Conservation (phyloP, 306 rosid species). For the Calophaca sinica region DNA sequence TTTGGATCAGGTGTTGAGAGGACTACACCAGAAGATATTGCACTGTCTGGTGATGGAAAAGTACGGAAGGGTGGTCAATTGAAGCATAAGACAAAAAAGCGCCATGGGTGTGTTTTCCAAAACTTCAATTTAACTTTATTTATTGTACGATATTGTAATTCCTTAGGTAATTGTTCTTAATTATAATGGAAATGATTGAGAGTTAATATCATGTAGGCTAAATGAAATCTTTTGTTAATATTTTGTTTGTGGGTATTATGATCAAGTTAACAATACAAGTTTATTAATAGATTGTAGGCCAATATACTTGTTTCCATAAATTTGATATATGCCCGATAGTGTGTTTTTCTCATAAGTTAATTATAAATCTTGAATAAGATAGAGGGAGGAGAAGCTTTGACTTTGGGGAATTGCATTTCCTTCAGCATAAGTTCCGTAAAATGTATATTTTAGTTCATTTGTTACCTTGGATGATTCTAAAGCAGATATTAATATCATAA, state of each 20-base stretch:
- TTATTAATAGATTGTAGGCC: constrained; percentile 18
- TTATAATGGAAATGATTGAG: constrained; percentile 26
- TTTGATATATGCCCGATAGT: constrained; percentile 13
- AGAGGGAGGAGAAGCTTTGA: constrained; percentile 25
- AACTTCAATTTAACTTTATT: constrained; percentile 32
- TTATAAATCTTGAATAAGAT: constrained; percentile 10
- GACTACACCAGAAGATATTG: constrained; percentile 60
- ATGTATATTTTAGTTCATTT: constrained; percentile 33
- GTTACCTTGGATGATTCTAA: constrained; percentile 33
- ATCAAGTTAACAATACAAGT: constrained; percentile 12
- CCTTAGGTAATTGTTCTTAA: constrained; percentile 21
- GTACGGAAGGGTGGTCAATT: constrained; percentile 64
- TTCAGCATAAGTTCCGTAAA: neutral
- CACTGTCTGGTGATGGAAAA: constrained; percentile 68
- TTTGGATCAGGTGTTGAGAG: constrained; percentile 58
- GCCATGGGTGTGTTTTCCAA: constrained; percentile 78
- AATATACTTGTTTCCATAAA: constrained; percentile 18
- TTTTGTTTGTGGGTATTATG: constrained; percentile 33
- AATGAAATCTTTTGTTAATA: constrained; percentile 34
- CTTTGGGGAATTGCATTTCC: constrained; percentile 13
- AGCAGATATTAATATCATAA: constrained; percentile 8
- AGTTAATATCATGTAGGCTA: constrained; percentile 5
- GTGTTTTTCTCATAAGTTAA: constrained; percentile 12
- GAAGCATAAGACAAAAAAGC: constrained; percentile 76
- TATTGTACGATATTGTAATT: constrained; percentile 31